phyloP scores from a whole-genome alignment of 75 land plant species.

The Cunninghamia lanceolata region DNA sequence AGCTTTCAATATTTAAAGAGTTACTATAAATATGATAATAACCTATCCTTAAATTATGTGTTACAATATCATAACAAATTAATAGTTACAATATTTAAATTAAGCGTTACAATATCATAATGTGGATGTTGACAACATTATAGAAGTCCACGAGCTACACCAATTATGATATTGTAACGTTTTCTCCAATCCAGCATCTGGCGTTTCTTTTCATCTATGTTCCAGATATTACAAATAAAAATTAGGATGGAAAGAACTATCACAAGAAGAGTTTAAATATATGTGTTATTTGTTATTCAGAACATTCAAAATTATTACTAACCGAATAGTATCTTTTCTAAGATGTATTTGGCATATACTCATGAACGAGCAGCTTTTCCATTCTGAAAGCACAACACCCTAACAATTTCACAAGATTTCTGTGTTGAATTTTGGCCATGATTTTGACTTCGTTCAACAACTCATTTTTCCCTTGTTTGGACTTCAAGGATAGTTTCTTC shows the following conservation, averaged over 20 bases:
- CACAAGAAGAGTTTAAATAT: too few relatives aligned
- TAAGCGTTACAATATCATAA: too few relatives aligned
- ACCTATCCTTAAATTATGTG: too few relatives aligned
- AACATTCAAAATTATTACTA: neutral
- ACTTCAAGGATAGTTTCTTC: slow-evolving; percentile 14
- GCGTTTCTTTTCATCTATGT: slow-evolving; percentile 4
- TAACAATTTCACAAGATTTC: slow-evolving; percentile 19
- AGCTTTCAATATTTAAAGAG: too few relatives aligned
- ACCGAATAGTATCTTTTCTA: slow-evolving; percentile 20
- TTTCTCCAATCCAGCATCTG: slow-evolving; percentile 25
- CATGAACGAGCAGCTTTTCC: slow-evolving; percentile 26
- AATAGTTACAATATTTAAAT: too few relatives aligned
- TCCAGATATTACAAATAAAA: neutral
- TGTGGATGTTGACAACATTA: too few relatives aligned
- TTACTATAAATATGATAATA: too few relatives aligned
- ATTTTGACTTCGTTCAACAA: slow-evolving; percentile 28
- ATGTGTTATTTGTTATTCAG: too few relatives aligned
- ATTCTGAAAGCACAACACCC: slow-evolving; percentile 22
- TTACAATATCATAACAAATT: too few relatives aligned
- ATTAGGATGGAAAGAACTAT: neutral
- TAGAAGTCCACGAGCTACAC: slow-evolving; percentile 46
- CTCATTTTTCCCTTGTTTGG: slow-evolving; percentile 20
- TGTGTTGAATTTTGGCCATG: slow-evolving; percentile 20
- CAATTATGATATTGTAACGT: slow-evolving; percentile 32
- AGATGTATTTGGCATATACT: slow-evolving; percentile 19